Percentiles rank a stretch among this genome's conserved stretches.
Conservation (phyloP, 164 flowering plant species). For the Magnolia changhungtana region DNA sequence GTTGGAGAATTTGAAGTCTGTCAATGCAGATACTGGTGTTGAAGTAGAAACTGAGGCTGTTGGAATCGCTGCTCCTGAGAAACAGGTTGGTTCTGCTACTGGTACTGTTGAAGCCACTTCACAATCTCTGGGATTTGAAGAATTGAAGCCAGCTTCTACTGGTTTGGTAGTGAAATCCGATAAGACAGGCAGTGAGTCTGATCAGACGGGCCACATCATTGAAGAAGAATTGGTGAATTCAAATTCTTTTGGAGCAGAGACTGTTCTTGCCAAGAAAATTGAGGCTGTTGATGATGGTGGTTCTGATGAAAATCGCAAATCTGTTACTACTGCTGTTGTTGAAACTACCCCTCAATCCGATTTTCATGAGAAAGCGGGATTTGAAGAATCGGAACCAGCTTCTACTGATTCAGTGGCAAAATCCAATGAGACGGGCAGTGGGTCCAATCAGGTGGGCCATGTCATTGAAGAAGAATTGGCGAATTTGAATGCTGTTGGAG, state of each 20-base stretch:
- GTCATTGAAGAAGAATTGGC: slow-evolving; percentile 11
- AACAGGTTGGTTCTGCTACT: not conserved
- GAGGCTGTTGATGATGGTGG: not conserved
- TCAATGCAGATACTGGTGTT: not conserved
- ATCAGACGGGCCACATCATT: not conserved
- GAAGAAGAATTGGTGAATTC: slow-evolving; percentile 16
- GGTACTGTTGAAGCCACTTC: not conserved
- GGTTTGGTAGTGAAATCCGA: not conserved
- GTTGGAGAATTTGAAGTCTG: not conserved
- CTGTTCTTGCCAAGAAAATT: slow-evolving; percentile 7
- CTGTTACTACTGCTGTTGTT: not conserved
- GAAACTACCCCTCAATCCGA: not conserved
- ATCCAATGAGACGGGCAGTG: not conserved
- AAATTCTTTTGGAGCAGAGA: slow-evolving; percentile 14
- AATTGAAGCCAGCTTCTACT: not conserved
- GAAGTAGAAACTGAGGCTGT: not conserved
- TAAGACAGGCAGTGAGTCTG: not conserved
- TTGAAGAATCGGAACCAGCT: slow-evolving; percentile 4
- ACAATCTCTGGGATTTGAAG: not conserved
- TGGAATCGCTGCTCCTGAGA: not conserved
- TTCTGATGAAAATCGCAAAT: not conserved
- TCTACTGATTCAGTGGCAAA: not conserved
- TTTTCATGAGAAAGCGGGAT: slow-evolving; percentile 12
- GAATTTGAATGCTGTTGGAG: slow-evolving; percentile 14
- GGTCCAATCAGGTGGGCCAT: not conserved